phyloP scores from a whole-genome alignment of 495 filamentous ascomycete genomes.

The Penicillium coprophilum region DNA sequence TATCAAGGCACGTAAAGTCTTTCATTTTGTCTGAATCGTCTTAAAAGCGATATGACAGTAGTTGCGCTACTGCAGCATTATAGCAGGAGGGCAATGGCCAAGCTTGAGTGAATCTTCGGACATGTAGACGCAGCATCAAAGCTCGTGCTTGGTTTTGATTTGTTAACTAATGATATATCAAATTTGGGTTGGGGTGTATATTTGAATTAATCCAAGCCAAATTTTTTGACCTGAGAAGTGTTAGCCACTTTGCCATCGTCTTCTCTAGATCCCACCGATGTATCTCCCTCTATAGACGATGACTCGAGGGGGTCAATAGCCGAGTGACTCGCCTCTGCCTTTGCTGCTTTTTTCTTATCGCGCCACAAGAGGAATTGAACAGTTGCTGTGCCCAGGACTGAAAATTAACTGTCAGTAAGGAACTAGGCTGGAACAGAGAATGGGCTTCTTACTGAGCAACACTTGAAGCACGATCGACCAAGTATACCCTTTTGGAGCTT shows the following conservation, averaged over 20 bases:
- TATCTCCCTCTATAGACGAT: neutral
- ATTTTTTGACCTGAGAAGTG: neutral
- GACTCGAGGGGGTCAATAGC: neutral
- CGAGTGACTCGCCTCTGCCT: neutral
- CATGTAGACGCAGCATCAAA: too few species aligned
- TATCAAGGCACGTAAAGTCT: neutral
- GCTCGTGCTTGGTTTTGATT: too few species aligned
- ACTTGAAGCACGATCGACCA: slow-evolving; percentile 34
- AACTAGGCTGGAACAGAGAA: neutral
- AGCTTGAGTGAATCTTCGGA: too few species aligned
- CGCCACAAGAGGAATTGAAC: slow-evolving; percentile 8
- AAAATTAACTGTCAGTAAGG: neutral
- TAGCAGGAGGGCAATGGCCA: too few species aligned
- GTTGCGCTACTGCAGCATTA: too few species aligned
- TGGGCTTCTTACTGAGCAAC: slow-evolving; percentile 14
- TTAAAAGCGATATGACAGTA: too few species aligned
- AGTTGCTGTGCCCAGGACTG: neutral
- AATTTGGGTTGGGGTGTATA: too few species aligned
- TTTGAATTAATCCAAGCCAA: neutral
- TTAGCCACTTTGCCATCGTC: neutral
- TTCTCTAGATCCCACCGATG: neutral
- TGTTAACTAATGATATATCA: too few species aligned
- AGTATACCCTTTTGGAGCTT: slow-evolving; percentile 34
- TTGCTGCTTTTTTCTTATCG: slow-evolving; percentile 1
- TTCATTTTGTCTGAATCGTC: neutral